Evolutionary conservation across 106 monocot genomes (phyloP).

Genomic region (Agapanthus africanus): DNA sequence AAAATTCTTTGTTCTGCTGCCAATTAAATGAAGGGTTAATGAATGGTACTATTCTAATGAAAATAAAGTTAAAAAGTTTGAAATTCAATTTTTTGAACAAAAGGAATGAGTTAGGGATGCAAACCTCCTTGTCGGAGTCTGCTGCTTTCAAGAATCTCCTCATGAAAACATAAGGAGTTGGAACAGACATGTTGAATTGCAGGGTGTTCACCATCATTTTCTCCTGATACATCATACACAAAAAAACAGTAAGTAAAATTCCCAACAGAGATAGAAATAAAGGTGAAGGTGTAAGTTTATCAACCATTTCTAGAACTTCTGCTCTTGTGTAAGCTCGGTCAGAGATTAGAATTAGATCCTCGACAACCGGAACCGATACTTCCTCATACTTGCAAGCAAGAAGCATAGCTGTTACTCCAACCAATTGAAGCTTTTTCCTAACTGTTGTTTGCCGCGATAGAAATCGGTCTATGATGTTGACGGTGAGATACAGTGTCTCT

Average conservation of each 20-base stretch:
- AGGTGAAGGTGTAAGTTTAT: background rate
- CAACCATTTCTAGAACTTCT: constrained; percentile 86
- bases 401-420: constrained; percentile 94
- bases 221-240: constrained; percentile 35
- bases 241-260: background rate
- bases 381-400: constrained; percentile 96
- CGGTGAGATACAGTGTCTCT: constrained; percentile 79
- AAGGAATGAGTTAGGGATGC: background rate
- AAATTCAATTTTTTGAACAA: background rate
- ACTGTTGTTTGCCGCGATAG: constrained; percentile 46
- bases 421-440: constrained; percentile 88
- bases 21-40: background rate
- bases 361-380: constrained; percentile 77
- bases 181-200: constrained; percentile 78
- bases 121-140: constrained; percentile 65
- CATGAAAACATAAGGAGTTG: constrained; percentile 91
- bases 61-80: background rate
- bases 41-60: background rate
- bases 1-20: background rate
- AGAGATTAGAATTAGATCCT: constrained; percentile 78
- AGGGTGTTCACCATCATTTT: constrained; percentile 66
- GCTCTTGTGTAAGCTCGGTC: constrained; percentile 74
- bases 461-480: constrained; percentile 91
- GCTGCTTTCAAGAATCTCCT: constrained; percentile 87
- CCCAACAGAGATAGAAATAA: background rate